Evolutionary conservation across 148 eudicot genomes (phyloP).

Genomic region (Agrostemma githago): DNA sequence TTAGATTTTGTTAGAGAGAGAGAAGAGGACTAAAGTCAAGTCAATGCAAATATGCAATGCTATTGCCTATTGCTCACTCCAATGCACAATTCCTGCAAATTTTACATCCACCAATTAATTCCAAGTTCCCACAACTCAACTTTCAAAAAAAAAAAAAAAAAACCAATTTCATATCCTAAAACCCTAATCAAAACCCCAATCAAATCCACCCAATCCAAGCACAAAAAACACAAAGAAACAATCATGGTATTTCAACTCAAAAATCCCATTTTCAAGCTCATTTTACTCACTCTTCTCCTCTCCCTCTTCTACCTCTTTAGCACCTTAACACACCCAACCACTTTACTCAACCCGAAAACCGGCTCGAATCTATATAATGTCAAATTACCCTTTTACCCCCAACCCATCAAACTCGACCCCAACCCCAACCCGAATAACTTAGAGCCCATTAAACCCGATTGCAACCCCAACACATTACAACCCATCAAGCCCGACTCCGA

Average conservation of each 20-base stretch:
- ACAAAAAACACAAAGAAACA: not conserved
- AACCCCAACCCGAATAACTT: not conserved
- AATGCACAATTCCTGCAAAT: not conserved
- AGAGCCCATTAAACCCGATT: too few species aligned
- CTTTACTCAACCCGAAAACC: not conserved
- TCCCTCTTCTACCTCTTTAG: slow-evolving; percentile 34
- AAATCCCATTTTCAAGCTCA: slow-evolving; percentile 27
- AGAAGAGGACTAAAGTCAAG: too few species aligned
- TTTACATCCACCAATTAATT: not conserved
- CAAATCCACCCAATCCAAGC: not conserved
- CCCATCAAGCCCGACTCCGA: too few species aligned
- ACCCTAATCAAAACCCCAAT: not conserved
- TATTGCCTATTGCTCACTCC: not conserved
- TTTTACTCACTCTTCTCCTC: slow-evolving; percentile 26
- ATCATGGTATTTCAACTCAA: slow-evolving; percentile 15
- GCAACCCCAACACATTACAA: too few species aligned
- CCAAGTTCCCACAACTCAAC: not conserved
- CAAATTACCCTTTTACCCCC: too few species aligned
- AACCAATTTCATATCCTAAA: not conserved
- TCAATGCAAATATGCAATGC: not conserved
- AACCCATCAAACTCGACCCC: not conserved
- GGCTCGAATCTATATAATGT: not conserved
- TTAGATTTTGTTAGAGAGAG: too few species aligned
- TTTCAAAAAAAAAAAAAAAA: not conserved
- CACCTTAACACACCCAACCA: slow-evolving; percentile 21